Conservation (phyloP, 495 filamentous ascomycete genomes). For the Bacidia gigantensis region DNA sequence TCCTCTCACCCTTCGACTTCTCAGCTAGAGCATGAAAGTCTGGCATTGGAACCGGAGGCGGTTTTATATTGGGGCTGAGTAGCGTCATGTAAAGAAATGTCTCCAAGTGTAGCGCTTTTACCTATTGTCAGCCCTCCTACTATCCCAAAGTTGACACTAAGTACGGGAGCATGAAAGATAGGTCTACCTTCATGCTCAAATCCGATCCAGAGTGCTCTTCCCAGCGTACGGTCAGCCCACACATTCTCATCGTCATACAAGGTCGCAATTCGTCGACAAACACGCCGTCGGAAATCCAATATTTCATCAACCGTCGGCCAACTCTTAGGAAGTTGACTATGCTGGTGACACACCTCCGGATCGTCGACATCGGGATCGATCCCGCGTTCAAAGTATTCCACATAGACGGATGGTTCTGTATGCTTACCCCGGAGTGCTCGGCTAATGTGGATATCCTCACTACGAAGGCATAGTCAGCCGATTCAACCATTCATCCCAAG, state of each 20-base stretch:
- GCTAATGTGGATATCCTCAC: conserved; percentile 67
- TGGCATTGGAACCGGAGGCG: conserved; percentile 53
- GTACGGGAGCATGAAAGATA: background rate
- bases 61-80: conserved; percentile 64
- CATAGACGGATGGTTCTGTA: conserved; percentile 56
- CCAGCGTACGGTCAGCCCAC: conserved; percentile 41
- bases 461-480: too few relatives aligned
- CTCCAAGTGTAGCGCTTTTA: conserved; percentile 69
- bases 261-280: conserved; percentile 47
- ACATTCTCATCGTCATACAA: conserved; percentile 38
- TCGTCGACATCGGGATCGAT: conserved; percentile 96
- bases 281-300: conserved; percentile 53
- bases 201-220: conserved; percentile 72
- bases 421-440: conserved; percentile 48
- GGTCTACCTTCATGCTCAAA: conserved; percentile 69
- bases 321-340: conserved; percentile 73
- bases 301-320: conserved; percentile 78
- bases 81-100: conserved; percentile 93
- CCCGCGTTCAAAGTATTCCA: conserved; percentile 79
- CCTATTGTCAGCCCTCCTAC: too few relatives aligned
- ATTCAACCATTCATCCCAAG: too few relatives aligned
- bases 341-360: too few relatives aligned
- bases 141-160: background rate
- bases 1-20: conserved; percentile 34
- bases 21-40: conserved; percentile 50